phyloP scores from a whole-genome alignment of 2,329 filamentous ascomycete genomes.

The Cladosporium sp. region DNA sequence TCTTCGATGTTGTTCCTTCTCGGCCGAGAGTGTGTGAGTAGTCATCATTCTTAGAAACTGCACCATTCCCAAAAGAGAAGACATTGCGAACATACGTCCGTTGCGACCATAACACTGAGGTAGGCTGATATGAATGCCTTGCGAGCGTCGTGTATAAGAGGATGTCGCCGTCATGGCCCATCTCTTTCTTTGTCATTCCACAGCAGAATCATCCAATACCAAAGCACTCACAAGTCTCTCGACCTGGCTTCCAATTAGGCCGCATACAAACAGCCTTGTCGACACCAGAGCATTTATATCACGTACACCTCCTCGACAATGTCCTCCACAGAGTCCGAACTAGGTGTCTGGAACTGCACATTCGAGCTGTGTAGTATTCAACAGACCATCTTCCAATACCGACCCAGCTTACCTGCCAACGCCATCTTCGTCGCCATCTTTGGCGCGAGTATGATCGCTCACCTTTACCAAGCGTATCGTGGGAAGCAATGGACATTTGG shows the following conservation, averaged over 20 bases:
- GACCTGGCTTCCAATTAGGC: not conserved
- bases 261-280: not conserved
- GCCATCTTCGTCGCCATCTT: conserved; percentile 46
- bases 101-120: not conserved
- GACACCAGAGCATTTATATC: no score
- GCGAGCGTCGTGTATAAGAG: not conserved
- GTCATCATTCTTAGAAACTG: not conserved
- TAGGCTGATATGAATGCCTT: not conserved
- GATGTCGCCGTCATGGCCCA: not conserved
- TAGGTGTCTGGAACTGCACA: conserved; percentile 13
- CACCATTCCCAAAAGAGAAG: not conserved
- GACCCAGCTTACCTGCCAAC: conserved; percentile 48
- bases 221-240: not conserved
- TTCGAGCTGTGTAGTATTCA: conserved; percentile 16
- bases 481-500: conserved; percentile 41
- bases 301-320: not conserved
- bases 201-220: not conserved
- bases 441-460: conserved; percentile 41
- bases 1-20: not conserved
- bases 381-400: conserved; percentile 40
- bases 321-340: not conserved
- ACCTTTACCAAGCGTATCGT: conserved; percentile 36
- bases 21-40: no score
- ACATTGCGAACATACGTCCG: not conserved
- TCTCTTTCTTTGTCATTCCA: not conserved